These are phyloP conservation scores for Clonostachys rhizophaga DNA, from an alignment of 2,329 filamentous ascomycete genomes.

Conservation along the genomic window DNA sequence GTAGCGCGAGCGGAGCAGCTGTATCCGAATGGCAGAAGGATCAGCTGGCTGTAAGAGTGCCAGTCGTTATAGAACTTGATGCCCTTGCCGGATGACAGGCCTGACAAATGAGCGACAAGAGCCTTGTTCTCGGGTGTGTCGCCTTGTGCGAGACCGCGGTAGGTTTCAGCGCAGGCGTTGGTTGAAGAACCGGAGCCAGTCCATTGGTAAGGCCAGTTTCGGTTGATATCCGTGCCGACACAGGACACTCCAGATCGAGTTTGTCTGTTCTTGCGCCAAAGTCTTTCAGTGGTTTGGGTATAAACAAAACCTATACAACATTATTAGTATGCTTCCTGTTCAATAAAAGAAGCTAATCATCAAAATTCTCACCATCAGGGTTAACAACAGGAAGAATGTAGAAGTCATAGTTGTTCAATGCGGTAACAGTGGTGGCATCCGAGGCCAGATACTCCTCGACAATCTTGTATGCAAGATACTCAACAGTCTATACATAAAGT, in stretches of 20 bases:
- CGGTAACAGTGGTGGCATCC: conserved; percentile 1
- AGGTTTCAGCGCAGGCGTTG: conserved; percentile 39
- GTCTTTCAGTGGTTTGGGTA: conserved; percentile 43
- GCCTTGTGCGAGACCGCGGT: conserved; percentile 27
- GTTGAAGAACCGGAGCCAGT: conserved; percentile 34
- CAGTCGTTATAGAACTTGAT: conserved; percentile 56
- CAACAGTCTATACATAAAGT: conserved; percentile 24
- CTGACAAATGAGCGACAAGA: conserved; percentile 22
- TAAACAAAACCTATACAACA: conserved; percentile 41
- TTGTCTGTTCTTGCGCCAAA: conserved; percentile 54
- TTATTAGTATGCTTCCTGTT: not conserved
- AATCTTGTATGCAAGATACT: conserved; percentile 47
- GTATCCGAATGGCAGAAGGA: conserved; percentile 51
- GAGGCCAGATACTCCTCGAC: conserved; percentile 20
- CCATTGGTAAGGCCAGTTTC: conserved; percentile 51
- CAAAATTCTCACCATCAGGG: conserved; percentile 41
- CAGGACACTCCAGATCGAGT: conserved; percentile 25
- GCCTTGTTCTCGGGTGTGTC: conserved; percentile 42
- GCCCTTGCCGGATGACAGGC: conserved; percentile 23
- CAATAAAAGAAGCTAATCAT: not conserved
- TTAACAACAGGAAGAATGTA: conserved; percentile 62
- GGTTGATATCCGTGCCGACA: conserved; percentile 45
- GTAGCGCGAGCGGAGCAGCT: conserved; percentile 38
- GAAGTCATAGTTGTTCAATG: conserved; percentile 60
- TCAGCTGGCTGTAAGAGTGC: conserved; percentile 52